Evolutionary conservation across 2,329 filamentous ascomycete species (phyloP).

Genomic region (Xylariales sp.): DNA sequence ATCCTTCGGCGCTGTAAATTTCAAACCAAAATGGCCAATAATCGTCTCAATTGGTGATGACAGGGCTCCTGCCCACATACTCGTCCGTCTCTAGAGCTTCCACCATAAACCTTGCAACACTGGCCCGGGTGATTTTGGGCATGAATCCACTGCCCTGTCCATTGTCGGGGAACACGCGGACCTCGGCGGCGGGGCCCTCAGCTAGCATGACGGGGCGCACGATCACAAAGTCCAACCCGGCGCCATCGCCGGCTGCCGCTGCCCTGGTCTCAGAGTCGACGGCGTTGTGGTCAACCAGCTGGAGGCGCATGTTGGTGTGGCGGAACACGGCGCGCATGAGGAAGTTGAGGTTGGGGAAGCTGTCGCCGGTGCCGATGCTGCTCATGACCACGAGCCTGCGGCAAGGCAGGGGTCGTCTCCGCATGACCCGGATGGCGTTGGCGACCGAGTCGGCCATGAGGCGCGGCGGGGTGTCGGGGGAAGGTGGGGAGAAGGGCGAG

Average conservation of each 20-base stretch:
- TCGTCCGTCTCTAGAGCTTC: conserved; percentile 32
- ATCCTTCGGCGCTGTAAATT: too few species aligned
- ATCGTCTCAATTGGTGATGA: conserved; percentile 37
- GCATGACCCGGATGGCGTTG: conserved; percentile 32
- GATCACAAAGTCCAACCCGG: conserved; percentile 36
- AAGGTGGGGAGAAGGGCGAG: conserved; percentile 38
- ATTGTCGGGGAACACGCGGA: conserved; percentile 35
- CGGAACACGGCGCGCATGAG: conserved; percentile 39
- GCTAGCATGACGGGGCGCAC: conserved; percentile 38
- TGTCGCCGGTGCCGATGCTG: conserved; percentile 43
- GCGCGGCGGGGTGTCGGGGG: conserved; percentile 33
- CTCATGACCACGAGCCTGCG: conserved; percentile 45
- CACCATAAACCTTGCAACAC: conserved; percentile 42
- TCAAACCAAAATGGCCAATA: too few species aligned
- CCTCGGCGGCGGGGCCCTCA: conserved; percentile 27
- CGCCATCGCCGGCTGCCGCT: too few species aligned
- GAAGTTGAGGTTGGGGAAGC: conserved; percentile 34
- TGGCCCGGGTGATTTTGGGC: conserved; percentile 28
- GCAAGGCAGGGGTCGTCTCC: conserved; percentile 26
- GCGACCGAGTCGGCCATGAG: conserved; percentile 41
- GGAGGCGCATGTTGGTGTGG: conserved; percentile 39
- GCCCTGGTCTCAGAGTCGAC: conserved; percentile 36
- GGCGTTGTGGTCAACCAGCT: conserved; percentile 41
- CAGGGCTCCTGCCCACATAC: conserved; percentile 39
- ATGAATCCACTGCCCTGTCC: conserved; percentile 37